Base-by-base conservation (phyloP, 192 early-diverging fungal genomes). In the Chytriomyces sp. region DNA sequence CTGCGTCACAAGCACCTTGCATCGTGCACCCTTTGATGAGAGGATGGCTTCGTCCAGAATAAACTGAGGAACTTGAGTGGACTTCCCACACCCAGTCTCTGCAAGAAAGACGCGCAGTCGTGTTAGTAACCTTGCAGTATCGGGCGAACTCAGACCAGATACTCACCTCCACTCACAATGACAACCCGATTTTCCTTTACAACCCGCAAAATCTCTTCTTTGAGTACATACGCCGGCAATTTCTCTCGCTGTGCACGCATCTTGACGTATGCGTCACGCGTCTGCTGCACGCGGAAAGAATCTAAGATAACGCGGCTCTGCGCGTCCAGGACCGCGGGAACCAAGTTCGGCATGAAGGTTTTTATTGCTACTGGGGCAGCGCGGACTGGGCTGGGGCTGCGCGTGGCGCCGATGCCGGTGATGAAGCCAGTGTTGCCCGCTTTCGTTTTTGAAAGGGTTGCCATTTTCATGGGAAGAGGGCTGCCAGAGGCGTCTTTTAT, bases 41-140 rank as follows among this genome's bases (percentile, higher is more conserved):
- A 28, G 30, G 38, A 81, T 53, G n/a, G 66, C 61, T 14, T 76
- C 59, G 58, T 81, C 80, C 4, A 78, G 67, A 53, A 81, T 78
- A 44, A 68, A 78, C 49, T 81, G 77, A 3, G 80, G 80, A 2
- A 81, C 80, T 69, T 81, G 80, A 0, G 80, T 81, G 5, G 52
- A 44, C 52, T 77, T 77, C 56, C 76, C 77, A 56, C 77, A 79
- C 63, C 64, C 79, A 32, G 75, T 76, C 70, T 64, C 74, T 60
- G 25, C 17, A 33, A 55, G 25, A 12, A 52, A 53, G 25, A 40
- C 4, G 56, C 32, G 66, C 12, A 36, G 10, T 37, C 14, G 56
- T 57, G 30, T 25, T 10, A 26, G 56, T 25, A 28, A 14, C 8
- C 17, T 64, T 37, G 25, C 17, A 5, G 12, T 33, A 19, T 36